Base-by-base conservation (phyloP, 2,329 filamentous ascomycete genomes). In the Lachnellula hyalina region DNA sequence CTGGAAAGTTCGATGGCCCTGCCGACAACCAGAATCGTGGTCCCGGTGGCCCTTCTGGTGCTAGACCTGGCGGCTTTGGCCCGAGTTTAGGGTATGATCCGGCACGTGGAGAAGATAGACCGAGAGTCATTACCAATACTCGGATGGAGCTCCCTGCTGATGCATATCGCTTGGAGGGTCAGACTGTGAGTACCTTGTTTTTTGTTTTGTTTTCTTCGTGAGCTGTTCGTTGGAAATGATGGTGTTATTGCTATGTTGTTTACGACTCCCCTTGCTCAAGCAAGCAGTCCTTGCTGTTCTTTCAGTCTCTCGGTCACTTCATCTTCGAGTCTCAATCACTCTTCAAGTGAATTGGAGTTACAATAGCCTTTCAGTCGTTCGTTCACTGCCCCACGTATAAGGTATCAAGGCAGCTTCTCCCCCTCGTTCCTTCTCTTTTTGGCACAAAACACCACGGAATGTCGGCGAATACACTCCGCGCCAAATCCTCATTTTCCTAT, bases 61-160 rank as follows among this genome's bases (percentile, higher is more conserved):
- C 36, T 17, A 5, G n/a, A 17, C 36, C 14, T 6, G 15, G 36
- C 36, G 36, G 36, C 36, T 58, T 52, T 36, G 35, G 19, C 9
- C 42, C 34, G 5, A 47, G 62, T 14, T 61, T 74, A 32, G 75
- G 76, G 0, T 73, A 64, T 19, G 77, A 79, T 53, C 75, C 76
- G 2, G 74, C 71, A 7, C 21, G 64, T 1, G 5, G 51, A 53
- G 12, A 34, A 67, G 2, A 62, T 67, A 4, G 28, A 4, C 5
- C 34, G 11, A 19, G 15, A 1, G 23, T 41, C 2, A 55, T 73
- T 28, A 68, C 68, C 56, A 73, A 47, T 14, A 47, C 21, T n/a
- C 5, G 44, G 9, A 23, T 47, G 12, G 44, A 47, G 25, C 23
- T 47, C 1, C 44, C 44, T 5, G 21, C 44, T 2, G 11, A 12